Percentiles rank a stretch among this genome's conserved stretches.
Conservation (phyloP, 345 rosid species). For the Brassica cretica region DNA sequence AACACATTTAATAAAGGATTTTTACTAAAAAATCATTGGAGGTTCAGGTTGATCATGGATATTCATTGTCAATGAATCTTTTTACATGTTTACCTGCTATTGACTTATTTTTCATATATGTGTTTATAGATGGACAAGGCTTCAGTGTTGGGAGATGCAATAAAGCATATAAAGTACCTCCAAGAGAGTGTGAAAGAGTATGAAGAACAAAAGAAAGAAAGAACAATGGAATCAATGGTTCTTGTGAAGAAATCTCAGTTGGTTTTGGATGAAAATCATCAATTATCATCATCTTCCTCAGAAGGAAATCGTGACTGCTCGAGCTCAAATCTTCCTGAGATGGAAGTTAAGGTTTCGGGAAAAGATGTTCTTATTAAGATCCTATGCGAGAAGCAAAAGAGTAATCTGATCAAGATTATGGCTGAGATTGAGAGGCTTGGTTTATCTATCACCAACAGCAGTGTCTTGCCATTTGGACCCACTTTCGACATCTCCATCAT, state of each 20-base stretch:
- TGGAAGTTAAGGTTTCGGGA: slow-evolving; percentile 71
- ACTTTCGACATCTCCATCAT: slow-evolving; percentile 36
- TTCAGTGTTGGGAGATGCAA: slow-evolving; percentile 85
- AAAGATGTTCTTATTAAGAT: slow-evolving; percentile 66
- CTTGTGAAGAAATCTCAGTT: slow-evolving; percentile 64
- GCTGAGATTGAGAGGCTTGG: slow-evolving; percentile 64
- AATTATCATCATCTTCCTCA: slow-evolving; percentile 1
- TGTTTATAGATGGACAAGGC: slow-evolving; percentile 77
- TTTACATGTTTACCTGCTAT: not conserved
- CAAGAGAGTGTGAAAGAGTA: slow-evolving; percentile 69
- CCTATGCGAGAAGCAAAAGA: slow-evolving; percentile 71
- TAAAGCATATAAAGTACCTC: slow-evolving; percentile 77
- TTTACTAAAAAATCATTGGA: not conserved
- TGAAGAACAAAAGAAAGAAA: slow-evolving; percentile 65
- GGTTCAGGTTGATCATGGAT: not conserved
- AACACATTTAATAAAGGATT: not conserved
- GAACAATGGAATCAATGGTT: slow-evolving; percentile 62
- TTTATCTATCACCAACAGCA: slow-evolving; percentile 54
- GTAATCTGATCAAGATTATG: slow-evolving; percentile 58
- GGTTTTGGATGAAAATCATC: slow-evolving; percentile 36
- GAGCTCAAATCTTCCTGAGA: slow-evolving; percentile 60
- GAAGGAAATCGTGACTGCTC: slow-evolving; percentile 24
- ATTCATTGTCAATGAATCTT: not conserved
- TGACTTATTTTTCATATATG: not conserved
- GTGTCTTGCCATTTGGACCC: slow-evolving; percentile 68